Base-by-base conservation (phyloP, 2,329 filamentous ascomycete species). In the Thelonectria olida region DNA sequence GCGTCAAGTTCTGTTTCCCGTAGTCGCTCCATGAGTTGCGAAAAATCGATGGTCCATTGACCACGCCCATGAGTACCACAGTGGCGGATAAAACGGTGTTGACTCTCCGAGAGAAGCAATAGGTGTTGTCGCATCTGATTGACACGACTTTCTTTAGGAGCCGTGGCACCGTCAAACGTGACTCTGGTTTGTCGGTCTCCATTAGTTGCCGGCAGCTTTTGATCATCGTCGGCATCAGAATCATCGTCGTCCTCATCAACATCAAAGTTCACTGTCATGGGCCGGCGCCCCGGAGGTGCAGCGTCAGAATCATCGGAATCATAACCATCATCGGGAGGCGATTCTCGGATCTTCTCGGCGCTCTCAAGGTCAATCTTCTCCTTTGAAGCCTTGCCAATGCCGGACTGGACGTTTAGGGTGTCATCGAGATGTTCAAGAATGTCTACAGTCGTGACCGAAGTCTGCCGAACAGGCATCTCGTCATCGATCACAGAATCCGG, bases 41-140 rank as follows among this genome's bases (percentile, higher is more conserved):
- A 83, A 73, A 96, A 97, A 71, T 97, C 90, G 5, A 98, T 87
- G 0, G 88, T 90, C 92, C 93, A 99, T 71, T 92, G 88, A 28
- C 90, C 89, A 22, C 86, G 84, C 28, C 87, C 88, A 34, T 82
- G 79, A 41, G 79, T 82, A 22, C 90, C 88, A 66, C 88, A 88
- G 72, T 90, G 89, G 19, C 86, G 85, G 52, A 92, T 81, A 67
- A 96, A 94, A 1, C 83, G 80, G 76, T 87, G 82, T 62, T 86
- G 84, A 77, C 92, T 90, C 69, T 92, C 88, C 13, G 88, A 83
- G 7, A 96, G 83, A 1, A 94, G 78, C 4, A 89, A 78, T n/a
- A 95, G 84, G 74, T 96, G 92, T 62, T 90, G 87, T 55, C 91
- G 87, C 74, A 93, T 84, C 63, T 88, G 84, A 38, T 84, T 80